Conservation (phyloP, 805 yeast genomes). For the Metschnikowia baotianmanensis region DNA sequence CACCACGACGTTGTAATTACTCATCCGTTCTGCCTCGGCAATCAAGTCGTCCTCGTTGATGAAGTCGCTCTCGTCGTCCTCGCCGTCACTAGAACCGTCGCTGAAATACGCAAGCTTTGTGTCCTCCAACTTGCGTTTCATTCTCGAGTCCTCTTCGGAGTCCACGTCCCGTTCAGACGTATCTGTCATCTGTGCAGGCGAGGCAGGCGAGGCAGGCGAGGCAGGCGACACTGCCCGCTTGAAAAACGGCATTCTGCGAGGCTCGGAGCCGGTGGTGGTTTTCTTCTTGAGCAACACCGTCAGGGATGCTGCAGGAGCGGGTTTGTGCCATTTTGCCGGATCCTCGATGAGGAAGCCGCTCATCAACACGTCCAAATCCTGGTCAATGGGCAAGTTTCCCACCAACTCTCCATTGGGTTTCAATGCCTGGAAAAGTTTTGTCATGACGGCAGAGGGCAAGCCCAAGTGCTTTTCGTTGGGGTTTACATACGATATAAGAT, state of each 20-base stretch:
- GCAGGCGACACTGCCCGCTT: constrained; percentile 12
- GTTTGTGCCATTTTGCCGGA: constrained; percentile 53
- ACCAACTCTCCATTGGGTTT: constrained; percentile 44
- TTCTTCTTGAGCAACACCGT: constrained; percentile 35
- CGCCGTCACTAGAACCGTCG: constrained; percentile 48
- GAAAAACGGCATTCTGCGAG: constrained; percentile 22
- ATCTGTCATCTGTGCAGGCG: constrained; percentile 41
- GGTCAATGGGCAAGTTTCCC: constrained; percentile 54
- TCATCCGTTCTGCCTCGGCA: constrained; percentile 23
- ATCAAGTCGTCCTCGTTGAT: constrained; percentile 44
- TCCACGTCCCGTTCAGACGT: constrained; percentile 40
- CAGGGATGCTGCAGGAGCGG: constrained; percentile 33
- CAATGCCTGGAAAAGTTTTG: constrained; percentile 39
- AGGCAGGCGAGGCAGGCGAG: constrained; percentile 2
- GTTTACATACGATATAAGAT: constrained; percentile 51
- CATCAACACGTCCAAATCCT: constrained; percentile 59
- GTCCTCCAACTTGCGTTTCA: constrained; percentile 43
- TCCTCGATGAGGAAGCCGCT: constrained; percentile 56
- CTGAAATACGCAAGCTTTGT: constrained; percentile 56
- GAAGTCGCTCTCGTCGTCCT: constrained; percentile 56
- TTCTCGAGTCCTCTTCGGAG: constrained; percentile 37
- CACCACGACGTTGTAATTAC: constrained; percentile 40
- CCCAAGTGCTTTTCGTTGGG: constrained; percentile 47
- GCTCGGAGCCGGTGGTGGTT: constrained; percentile 1
- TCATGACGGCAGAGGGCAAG: constrained; percentile 46